Evolutionary conservation across 371 early-diverging fungal genomes (phyloP), one percentile per base, ranked within the genome.

Genomic region (Conidiobolus incongruus): DNA sequence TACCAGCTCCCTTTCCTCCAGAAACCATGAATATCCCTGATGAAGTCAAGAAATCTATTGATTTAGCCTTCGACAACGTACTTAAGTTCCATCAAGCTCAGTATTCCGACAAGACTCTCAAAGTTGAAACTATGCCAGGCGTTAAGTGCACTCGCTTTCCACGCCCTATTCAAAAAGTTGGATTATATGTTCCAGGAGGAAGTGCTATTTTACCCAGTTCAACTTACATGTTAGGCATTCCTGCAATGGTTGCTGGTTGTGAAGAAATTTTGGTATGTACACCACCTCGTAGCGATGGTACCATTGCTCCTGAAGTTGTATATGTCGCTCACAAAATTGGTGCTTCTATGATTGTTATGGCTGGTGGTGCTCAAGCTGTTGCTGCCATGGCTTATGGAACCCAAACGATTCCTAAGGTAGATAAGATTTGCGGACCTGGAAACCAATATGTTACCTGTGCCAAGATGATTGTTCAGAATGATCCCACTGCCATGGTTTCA

Each of bases 361-460:
- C 94, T 4, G 97, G 97, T 45, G 97, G 97, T 43, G 95, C 97
- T 2, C 97, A 96, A 55, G 97, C 95, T 8, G 81, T 94, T n/a
- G 96, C 91, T 24, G 93, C 92, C 5, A 78, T 95, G 83, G 93
- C 95, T 11, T 93, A 89, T 49, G 95, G 95, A 45, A 94, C 97
- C 1, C 80, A 81, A 57, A 71, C 75, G 0, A 81, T 92, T 16
- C 88, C 91, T 46, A 96, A 96, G 65, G 97, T 93, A 0, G 95
- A 94, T 60, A 96, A 96, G 70, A 94, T 96, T 54, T 94, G 87
- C 58, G 97, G 97, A 35, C 97, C 95, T 15, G 97, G 97, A 36
- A 96, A 96, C 58, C 97, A 96, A 59, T 96, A 82, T 56, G 97
- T 96, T 11, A 96, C 97, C 3, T 88, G 93, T 1, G 94, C 97